Evolutionary conservation across 176 grass and related monocot species (phyloP), one percentile per base, ranked within the genome.

Genomic region (Metroxylon sagu): DNA sequence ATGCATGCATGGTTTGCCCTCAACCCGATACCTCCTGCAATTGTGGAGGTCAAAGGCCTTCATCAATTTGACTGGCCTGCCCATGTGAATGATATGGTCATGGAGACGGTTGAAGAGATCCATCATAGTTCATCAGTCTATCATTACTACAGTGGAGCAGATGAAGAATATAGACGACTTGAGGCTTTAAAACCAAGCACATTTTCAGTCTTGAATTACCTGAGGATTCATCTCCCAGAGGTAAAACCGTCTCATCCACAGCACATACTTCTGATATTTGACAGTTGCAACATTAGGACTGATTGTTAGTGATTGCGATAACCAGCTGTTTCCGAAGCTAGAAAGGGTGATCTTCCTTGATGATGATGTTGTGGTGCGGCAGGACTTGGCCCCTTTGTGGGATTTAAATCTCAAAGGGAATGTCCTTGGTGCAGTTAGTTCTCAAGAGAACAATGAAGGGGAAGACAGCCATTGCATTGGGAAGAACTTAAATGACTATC

Each of bases 1-100:
- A 92, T 98, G 88, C 88, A 98, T 64, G 72, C 94, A 39, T 98
- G 94, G 94, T 98, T 98, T 70, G 84, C 88, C 30, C 66, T 98
- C 57, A 78, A 92, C 73, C 79, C 77, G 21, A 63, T 28, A 2
- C 15, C 56, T 62, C 88, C 94, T 10, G 88, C 88, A 0, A 78
- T 79, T 29, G 72, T 93, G 19, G 94, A 98, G 84, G 82, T 98
- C 53, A 88, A 64, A 77, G 84, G 94, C 6, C 80, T 98, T 14
- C 88, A 98, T 60, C 94, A 98, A 72, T 93, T 98, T 26, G 88
- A 93, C 61, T 89, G 80, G 67, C 77, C 76, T 19, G 73, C 78
- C 5, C 59, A 52, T 14, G 58, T 19, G 12, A 83, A 65, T 50
- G 71, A 62, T 63, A 85, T 76, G 14, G 76, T 98, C 51, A 73